phyloP scores from a whole-genome alignment of 1,284 basidiomycete species.

The Leccinum pachyderme region DNA sequence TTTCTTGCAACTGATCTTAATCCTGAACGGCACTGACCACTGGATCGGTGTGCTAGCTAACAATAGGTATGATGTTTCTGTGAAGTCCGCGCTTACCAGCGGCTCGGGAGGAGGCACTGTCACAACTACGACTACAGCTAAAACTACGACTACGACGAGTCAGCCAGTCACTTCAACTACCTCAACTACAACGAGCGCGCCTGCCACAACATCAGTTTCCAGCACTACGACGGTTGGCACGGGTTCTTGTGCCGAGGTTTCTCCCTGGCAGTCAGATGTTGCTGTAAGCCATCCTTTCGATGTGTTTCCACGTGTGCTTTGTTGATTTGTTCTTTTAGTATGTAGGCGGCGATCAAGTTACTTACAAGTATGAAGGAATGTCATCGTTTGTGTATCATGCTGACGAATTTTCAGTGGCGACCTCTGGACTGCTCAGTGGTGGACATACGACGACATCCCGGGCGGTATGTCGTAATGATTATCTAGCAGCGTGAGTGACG shows the following conservation, averaged over 20 bases:
- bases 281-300: constrained; percentile 37
- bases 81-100: constrained; percentile 20
- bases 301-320: not conserved
- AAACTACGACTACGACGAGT: constrained; percentile 3
- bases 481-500: not conserved
- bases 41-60: constrained; percentile 12
- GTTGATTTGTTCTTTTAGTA: constrained; percentile 11
- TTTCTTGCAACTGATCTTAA: not conserved
- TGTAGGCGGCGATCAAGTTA: constrained; percentile 22
- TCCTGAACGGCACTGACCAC: not conserved
- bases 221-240: constrained; percentile 12
- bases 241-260: constrained; percentile 45
- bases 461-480: constrained; percentile 15
- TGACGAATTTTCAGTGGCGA: constrained; percentile 19
- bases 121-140: constrained; percentile 22
- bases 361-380: constrained; percentile 13
- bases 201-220: constrained; percentile 27
- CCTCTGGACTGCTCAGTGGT: constrained; percentile 22
- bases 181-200: constrained; percentile 18
- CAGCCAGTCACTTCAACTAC: constrained; percentile 25
- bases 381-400: not conserved
- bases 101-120: constrained; percentile 9
- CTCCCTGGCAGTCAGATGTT: constrained; percentile 44
- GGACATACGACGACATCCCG: constrained; percentile 21
- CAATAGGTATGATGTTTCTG: constrained; percentile 23